phyloP scores from a whole-genome alignment of 441 rosid genomes.

The Sinapis alba region DNA sequence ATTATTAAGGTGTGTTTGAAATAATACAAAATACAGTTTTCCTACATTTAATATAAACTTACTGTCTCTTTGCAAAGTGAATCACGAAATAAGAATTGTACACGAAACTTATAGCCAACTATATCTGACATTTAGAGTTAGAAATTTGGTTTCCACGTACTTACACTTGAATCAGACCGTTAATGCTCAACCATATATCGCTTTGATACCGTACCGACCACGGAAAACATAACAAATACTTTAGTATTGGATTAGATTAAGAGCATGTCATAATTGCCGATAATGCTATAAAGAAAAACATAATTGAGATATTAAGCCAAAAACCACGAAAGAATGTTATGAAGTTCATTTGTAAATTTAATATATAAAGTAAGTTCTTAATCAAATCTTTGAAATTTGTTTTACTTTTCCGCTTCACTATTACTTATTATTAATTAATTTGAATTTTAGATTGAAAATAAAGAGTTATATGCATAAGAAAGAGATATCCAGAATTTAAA shows the following conservation, averaged over 20 bases:
- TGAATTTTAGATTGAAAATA: no score
- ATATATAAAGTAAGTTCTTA: background rate
- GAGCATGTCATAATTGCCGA: slow-evolving; percentile 7
- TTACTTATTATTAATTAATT: background rate
- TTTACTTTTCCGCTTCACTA: background rate
- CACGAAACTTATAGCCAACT: background rate
- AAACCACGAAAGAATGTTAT: slow-evolving; percentile 33
- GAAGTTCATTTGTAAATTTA: slow-evolving; percentile 25
- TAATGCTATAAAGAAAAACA: background rate
- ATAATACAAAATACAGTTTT: background rate
- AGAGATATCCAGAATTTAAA: no score
- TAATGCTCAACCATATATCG: background rate
- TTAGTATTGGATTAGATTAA: background rate
- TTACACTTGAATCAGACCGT: background rate
- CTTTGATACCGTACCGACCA: background rate
- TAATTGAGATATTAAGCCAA: slow-evolving; percentile 1
- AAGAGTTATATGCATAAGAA: no score
- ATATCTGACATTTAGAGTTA: background rate
- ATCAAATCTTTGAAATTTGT: slow-evolving; percentile 18
- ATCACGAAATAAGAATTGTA: background rate
- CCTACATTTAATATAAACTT: background rate
- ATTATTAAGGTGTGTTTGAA: background rate
- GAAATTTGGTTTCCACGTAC: background rate
- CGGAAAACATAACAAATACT: background rate
- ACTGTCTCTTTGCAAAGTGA: background rate